Base-by-base conservation (phyloP, 176 grass and related monocot genomes). In the Phoenix roebelenii region DNA sequence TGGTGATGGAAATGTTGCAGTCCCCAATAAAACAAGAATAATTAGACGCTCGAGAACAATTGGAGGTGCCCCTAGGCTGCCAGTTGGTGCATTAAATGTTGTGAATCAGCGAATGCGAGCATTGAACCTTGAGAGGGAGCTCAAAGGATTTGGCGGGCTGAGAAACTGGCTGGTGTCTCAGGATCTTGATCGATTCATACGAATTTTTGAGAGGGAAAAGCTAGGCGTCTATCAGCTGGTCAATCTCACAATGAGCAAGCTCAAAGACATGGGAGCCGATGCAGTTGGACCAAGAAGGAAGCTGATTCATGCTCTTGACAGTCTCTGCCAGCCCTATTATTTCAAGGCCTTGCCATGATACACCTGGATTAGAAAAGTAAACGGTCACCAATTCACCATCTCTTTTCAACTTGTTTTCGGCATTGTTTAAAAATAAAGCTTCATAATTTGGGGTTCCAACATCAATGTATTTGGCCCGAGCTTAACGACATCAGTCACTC, bases 251-350 rank as follows among this genome's bases (percentile, higher is more conserved):
- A 85, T 80, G 77, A 76, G 51, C 48, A 67, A 85, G 52, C 82
- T 85, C 49, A 85, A 85, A 76, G 16, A 85, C 35, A 39, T 80
- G 76, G 82, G 77, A 15, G 44, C 75, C 53, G 30, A 49, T 76
- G 82, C 82, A n/a, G 77, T 85, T 52, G 82, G 82, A 68, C 82
- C 77, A 55, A 72, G 72, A 51, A 80, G 82, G 69, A 85, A 85
- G 71, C 64, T 85, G 50, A 72, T 85, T 3, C 68, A 85, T 59
- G 71, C 77, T 30, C 79, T 85, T 30, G 77, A 85, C 30, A 51
- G 53, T 64, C 54, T 85, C 23, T 68, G 63, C 62, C 30, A 16
- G 1, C 77, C 68, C 1, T 3, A 32, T 12, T 59, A 59, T 16
- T 59, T 20, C 22, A 18, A 39, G 35, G 35, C 9, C 7, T 10